These are phyloP conservation scores for Pythium insidiosum DNA, from an alignment of 352 stramenopile genomes.

Conservation along the genomic window DNA sequence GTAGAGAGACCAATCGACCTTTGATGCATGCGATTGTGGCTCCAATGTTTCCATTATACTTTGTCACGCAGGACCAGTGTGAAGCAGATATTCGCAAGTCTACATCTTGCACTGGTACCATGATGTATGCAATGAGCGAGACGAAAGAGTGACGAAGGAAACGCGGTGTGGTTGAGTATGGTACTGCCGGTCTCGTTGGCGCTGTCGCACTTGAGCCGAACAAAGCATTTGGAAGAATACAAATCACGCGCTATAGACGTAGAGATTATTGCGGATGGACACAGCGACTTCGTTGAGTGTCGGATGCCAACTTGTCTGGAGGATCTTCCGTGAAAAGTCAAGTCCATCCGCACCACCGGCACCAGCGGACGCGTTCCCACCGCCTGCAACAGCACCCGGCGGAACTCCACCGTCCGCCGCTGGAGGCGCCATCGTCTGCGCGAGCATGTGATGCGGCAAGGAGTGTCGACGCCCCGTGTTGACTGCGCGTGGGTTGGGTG, in stretches of 20 bases:
- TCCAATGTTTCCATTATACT: no score
- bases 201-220: no score
- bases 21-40: not conserved
- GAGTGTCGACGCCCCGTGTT: slow-evolving; percentile 53
- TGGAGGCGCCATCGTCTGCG: slow-evolving; percentile 44
- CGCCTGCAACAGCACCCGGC: not conserved
- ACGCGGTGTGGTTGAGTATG: no score
- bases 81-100: no score
- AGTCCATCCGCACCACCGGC: slow-evolving; percentile 28
- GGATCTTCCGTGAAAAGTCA: slow-evolving; percentile 82
- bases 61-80: no score
- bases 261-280: slow-evolving; percentile 77
- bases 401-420: slow-evolving; percentile 5
- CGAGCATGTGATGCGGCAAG: slow-evolving; percentile 52
- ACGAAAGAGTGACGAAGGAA: no score
- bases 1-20: not conserved
- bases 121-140: no score
- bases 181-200: no score
- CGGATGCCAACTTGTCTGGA: slow-evolving; percentile 83
- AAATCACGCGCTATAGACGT: slow-evolving; percentile 72
- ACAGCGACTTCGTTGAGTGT: slow-evolving; percentile 73
- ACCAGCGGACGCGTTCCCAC: not conserved
- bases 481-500: slow-evolving; percentile 31
- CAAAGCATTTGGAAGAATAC: no score
- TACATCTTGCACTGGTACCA: no score